These are phyloP conservation scores for Polygonum maritimum DNA, from an alignment of 148 eudicot genomes.

Conservation along the genomic window DNA sequence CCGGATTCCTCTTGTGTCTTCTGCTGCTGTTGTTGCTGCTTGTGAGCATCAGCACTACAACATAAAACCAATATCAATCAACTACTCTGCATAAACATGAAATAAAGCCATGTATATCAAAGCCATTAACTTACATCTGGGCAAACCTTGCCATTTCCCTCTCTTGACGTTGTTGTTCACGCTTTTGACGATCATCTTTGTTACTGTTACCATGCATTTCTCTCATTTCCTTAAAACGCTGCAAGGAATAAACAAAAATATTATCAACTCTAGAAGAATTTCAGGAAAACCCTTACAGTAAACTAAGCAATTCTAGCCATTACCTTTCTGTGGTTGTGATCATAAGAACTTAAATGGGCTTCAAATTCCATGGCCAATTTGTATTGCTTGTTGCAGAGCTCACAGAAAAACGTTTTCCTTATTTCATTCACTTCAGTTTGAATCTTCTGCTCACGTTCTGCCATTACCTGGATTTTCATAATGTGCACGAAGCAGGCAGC, in stretches of 20 bases:
- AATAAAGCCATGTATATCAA: not conserved
- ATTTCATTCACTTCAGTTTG: constrained; percentile 96
- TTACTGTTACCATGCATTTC: constrained; percentile 91
- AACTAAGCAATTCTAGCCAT: not conserved
- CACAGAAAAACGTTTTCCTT: constrained; percentile 77
- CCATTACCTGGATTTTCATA: constrained; percentile 96
- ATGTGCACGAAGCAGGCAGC: constrained; percentile 99
- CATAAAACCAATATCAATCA: not conserved
- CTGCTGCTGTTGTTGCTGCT: constrained; percentile 51
- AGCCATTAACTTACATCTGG: constrained; percentile 46
- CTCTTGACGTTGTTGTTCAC: constrained; percentile 88
- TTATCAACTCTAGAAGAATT: not conserved
- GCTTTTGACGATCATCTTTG: constrained; percentile 86
- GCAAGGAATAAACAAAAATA: constrained; percentile 16
- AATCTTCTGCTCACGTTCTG: constrained; percentile 98
- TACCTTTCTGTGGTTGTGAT: constrained; percentile 98
- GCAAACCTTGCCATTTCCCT: constrained; percentile 94
- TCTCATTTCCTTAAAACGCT: constrained; percentile 94
- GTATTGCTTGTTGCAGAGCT: constrained; percentile 96
- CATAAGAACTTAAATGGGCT: constrained; percentile 93
- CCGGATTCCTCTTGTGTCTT: constrained; percentile 47
- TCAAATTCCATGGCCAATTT: constrained; percentile 96
- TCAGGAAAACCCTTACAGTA: not conserved
- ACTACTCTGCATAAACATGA: not conserved
- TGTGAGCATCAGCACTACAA: constrained; percentile 73